Conservation (phyloP, 805 yeast genomes). For the Pichia rugopelliculosa region DNA sequence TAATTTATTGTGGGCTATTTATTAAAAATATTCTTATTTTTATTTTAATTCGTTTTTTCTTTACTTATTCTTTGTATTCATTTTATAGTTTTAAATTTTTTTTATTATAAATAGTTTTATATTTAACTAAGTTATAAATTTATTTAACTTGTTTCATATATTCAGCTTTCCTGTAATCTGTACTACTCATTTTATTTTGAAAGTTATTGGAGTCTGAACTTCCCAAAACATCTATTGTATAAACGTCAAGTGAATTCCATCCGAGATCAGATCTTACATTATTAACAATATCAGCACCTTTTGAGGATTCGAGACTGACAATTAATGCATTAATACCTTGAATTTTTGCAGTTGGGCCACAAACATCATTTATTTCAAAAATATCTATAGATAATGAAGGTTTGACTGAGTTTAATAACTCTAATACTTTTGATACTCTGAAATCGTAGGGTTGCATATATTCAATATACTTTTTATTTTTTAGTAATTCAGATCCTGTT, state of each 20-base stretch:
- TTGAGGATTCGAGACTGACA: conserved; percentile 69
- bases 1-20: neutral
- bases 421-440: conserved; percentile 40
- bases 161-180: conserved; percentile 53
- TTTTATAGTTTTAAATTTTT: neutral
- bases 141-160: conserved; percentile 11
- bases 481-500: conserved; percentile 66
- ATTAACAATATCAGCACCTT: conserved; percentile 73
- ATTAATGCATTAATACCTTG: conserved; percentile 71
- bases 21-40: neutral
- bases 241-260: conserved; percentile 42
- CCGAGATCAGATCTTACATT: conserved; percentile 50
- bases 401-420: conserved; percentile 42
- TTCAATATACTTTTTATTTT: conserved; percentile 67
- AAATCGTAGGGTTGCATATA: conserved; percentile 49
- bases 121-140: neutral
- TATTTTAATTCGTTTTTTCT: neutral
- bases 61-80: neutral
- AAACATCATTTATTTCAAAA: conserved; percentile 68
- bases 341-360: conserved; percentile 87
- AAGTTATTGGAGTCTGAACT: conserved; percentile 37
- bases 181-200: conserved; percentile 77
- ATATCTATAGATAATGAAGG: conserved; percentile 44
- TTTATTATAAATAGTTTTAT: neutral
- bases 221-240: conserved; percentile 60